A percentile compares a stretch with the other conserved stretches of the same genome.
Evolutionary conservation across 306 rosid genomes (phyloP).

Genomic region (Alnus glutinosa): DNA sequence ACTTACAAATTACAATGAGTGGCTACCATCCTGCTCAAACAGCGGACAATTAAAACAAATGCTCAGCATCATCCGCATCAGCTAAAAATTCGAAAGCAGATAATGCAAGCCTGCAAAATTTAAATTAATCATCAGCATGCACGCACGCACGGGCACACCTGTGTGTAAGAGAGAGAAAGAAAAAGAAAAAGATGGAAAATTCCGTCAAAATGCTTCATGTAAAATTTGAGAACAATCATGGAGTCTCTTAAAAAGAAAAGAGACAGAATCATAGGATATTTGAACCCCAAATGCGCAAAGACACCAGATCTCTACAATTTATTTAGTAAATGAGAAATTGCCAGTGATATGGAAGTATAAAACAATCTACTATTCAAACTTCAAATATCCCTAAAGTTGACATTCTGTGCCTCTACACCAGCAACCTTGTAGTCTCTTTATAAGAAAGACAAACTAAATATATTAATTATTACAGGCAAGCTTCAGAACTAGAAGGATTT

Average conservation of each 20-base stretch:
- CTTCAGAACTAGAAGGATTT: neutral
- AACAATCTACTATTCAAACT: neutral
- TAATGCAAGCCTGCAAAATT: conserved; percentile 76
- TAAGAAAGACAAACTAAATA: neutral
- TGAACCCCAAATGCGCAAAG: neutral
- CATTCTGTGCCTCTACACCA: neutral
- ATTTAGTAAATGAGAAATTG: neutral
- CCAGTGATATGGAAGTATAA: neutral
- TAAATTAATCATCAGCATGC: conserved; percentile 11
- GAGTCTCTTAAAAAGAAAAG: neutral
- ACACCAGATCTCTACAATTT: neutral
- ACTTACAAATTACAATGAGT: conserved; percentile 55
- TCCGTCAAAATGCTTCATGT: neutral
- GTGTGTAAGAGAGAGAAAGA: neutral
- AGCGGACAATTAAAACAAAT: conserved; percentile 40
- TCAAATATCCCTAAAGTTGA: neutral
- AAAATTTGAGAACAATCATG: neutral
- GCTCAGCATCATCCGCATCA: conserved; percentile 51
- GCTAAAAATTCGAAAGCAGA: conserved; percentile 58
- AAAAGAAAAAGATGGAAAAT: neutral
- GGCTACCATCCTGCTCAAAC: conserved; percentile 37
- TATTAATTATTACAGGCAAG: neutral
- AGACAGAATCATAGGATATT: neutral
- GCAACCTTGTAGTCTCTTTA: neutral
- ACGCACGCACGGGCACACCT: neutral